phyloP scores from a whole-genome alignment of 2,329 filamentous ascomycete species.

The Pseudocercospora fijiensis region DNA sequence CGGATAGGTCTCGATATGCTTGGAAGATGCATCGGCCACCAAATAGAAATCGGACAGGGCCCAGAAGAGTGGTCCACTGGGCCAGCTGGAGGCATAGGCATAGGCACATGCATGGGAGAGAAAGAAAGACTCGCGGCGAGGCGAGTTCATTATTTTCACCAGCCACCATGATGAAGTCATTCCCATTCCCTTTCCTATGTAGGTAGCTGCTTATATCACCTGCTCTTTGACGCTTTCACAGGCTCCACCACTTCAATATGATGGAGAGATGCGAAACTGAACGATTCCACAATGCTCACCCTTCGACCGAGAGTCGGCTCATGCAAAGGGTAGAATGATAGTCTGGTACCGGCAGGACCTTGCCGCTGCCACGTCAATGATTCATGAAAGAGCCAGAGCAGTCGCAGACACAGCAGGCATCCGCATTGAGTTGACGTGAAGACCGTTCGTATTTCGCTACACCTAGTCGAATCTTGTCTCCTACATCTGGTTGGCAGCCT shows the following conservation, averaged over 20 bases:
- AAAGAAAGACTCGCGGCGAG: not conserved
- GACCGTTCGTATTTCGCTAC: not conserved
- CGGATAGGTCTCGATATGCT: not conserved
- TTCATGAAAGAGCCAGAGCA: conserved; percentile 5
- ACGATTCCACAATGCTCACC: not conserved
- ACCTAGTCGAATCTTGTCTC: not conserved
- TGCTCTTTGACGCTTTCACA: not conserved
- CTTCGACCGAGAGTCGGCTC: not conserved
- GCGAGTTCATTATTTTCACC: not conserved
- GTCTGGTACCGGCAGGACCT: conserved; percentile 3
- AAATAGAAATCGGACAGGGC: too few relatives aligned
- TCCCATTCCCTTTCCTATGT: too few relatives aligned
- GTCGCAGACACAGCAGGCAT: conserved; percentile 12
- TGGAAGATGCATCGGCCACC: too few relatives aligned
- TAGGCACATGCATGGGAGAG: too few relatives aligned
- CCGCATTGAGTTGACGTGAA: not conserved
- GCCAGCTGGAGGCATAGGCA: too few relatives aligned
- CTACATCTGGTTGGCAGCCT: conserved; percentile 4
- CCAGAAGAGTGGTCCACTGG: too few relatives aligned
- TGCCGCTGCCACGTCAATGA: conserved; percentile 17
- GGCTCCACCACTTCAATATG: not conserved
- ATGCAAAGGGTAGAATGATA: not conserved
- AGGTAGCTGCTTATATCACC: not conserved
- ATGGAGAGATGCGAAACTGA: not conserved
- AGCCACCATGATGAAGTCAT: not conserved